Evolutionary conservation across 2,329 filamentous ascomycete species (phyloP).

Genomic region (Exophiala spinifera): DNA sequence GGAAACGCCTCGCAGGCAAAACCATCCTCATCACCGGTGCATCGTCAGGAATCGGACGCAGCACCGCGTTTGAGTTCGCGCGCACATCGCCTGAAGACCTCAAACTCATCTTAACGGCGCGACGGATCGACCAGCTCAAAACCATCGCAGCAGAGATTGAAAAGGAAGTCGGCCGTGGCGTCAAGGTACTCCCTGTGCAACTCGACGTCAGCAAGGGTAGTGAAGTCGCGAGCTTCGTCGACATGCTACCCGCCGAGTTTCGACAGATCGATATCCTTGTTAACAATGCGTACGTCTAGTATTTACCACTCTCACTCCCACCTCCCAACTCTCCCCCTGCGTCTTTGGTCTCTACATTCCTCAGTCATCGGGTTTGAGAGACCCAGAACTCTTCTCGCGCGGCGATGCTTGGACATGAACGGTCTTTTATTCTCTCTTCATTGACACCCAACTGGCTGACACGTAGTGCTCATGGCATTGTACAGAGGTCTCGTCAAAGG

Average conservation of each 20-base stretch:
- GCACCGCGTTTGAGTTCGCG: constrained; percentile 82
- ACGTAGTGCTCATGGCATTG: no score
- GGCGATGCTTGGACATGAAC: no score
- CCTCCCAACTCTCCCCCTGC: no score
- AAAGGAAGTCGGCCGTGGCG: constrained; percentile 71
- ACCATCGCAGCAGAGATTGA: constrained; percentile 73
- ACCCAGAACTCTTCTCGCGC: no score
- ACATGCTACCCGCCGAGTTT: constrained; percentile 73
- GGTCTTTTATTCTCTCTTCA: no score
- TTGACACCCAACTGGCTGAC: no score
- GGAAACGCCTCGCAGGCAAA: constrained; percentile 86
- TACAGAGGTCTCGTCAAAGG: constrained; percentile 74
- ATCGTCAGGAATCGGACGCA: constrained; percentile 81
- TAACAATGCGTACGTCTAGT: constrained; percentile 67
- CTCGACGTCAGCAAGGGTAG: constrained; percentile 81
- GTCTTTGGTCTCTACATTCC: no score
- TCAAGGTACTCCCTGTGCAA: constrained; percentile 77
- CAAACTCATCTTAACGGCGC: constrained; percentile 83
- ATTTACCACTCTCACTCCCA: no score
- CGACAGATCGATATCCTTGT: constrained; percentile 82
- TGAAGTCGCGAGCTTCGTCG: constrained; percentile 71
- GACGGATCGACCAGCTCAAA: constrained; percentile 73
- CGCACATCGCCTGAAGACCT: constrained; percentile 75
- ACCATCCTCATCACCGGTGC: constrained; percentile 90
- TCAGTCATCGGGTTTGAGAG: no score